phyloP scores from a whole-genome alignment of 495 filamentous ascomycete genomes.

The Hyaloscypha hepaticicola region DNA sequence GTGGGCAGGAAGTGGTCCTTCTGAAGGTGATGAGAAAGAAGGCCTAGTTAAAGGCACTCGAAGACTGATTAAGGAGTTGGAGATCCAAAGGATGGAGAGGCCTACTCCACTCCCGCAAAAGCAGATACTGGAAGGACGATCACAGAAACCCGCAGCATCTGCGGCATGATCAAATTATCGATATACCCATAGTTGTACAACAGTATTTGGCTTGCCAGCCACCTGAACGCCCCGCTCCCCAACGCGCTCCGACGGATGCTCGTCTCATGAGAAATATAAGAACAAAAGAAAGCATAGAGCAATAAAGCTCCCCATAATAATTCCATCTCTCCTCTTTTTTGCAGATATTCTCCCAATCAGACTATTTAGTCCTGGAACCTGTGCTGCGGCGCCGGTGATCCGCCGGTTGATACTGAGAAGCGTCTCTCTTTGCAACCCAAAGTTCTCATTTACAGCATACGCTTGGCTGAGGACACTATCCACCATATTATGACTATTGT shows the following conservation, averaged over 20 bases:
- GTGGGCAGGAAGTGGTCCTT: constrained; percentile 89
- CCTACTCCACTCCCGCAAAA: constrained; percentile 1
- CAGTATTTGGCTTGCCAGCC: constrained; percentile 23
- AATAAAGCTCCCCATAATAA: constrained; percentile 89
- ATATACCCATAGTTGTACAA: constrained; percentile 35
- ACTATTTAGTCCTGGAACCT: constrained; percentile 90
- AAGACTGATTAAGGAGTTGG: constrained; percentile 64
- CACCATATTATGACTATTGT: constrained; percentile 81
- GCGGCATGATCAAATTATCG: constrained; percentile 15
- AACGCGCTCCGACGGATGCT: constrained; percentile 16
- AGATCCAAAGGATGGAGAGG: constrained; percentile 17
- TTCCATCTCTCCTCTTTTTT: constrained; percentile 92
- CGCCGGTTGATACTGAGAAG: constrained; percentile 82
- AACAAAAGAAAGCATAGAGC: constrained; percentile 87
- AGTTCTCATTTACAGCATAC: constrained; percentile 93
- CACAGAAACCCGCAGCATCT: constrained; percentile 14
- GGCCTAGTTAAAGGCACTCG: constrained; percentile 66
- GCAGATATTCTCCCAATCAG: constrained; percentile 92
- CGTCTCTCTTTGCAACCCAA: constrained; percentile 81
- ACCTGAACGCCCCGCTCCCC: constrained; percentile 28
- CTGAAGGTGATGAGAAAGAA: constrained; percentile 66
- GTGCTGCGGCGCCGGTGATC: constrained; percentile 82
- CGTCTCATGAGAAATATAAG: constrained; percentile 69
- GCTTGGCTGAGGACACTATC: constrained; percentile 94
- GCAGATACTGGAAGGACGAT: constrained; percentile 1